Base-by-base conservation (phyloP, 177 flowering plant genomes). In the Vitis hybrid region DNA sequence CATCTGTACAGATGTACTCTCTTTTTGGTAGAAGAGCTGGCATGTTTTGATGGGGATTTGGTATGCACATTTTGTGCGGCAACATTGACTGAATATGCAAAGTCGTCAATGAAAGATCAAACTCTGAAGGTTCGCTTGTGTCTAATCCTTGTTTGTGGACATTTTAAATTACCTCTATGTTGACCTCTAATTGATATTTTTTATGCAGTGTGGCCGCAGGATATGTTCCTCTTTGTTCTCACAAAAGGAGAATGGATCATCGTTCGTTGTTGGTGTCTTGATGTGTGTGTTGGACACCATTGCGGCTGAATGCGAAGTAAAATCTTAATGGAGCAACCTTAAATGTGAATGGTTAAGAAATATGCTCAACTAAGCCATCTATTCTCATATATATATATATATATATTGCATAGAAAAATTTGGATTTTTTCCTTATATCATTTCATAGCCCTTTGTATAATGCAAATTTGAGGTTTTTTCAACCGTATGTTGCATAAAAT, bases 291-390 rank as follows among this genome's bases (percentile, higher is more conserved):
- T 88, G 79, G 81, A 68, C 10, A 75, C 78, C 16, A 29, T 81
- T 58, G 74, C 78, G 39, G 53, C 67, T 55, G 77, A 76, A 56
- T 83, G 88, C 76, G 82, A 88, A 94, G 98, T 93, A 78, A 56
- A 57, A 13, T 56, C 16, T 33, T 33, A 33, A 33, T 33, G 45
- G 45, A 33, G 45, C 45, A 33, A 33, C 45, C 45, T 33, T 33
- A 33, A 33, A 33, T 33, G 7, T 33, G 45, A 33, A 33, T 33
- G 45, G 45, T 33, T 33, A 33, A 33, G 45, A 33, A 33, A 33
- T 22, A 22, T 33, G 45, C 45, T 33, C 7, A 33, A 33, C 45
- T 33, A 33, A 5, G 7, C 45, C 45, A 33, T 33, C 45, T 33
- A 33, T 6, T 33, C 45, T 33, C 7, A 22, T 33, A 33, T 33